Base-by-base conservation (phyloP, 2,329 filamentous ascomycete genomes). In the Calonectria hawksworthii region DNA sequence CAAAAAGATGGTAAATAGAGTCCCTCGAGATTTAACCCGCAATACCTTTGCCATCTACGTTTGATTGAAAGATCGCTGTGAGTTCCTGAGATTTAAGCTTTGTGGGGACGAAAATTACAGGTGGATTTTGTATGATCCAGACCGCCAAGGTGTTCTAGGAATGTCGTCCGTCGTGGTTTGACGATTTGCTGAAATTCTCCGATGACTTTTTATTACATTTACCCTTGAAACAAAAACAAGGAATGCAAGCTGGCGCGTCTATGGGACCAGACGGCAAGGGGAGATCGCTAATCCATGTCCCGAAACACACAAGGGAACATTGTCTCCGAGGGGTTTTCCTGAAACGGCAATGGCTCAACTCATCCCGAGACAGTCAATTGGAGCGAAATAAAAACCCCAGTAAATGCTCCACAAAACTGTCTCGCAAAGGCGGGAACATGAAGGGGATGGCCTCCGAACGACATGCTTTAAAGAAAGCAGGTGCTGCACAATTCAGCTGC, bases 371-470 rank as follows among this genome's bases (percentile, higher is more conserved):
- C 18, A 28, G 52, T 14, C 50, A 34, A 73, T 73, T 73, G 71
- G 71, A 73, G 71, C 66, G n/a, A 73, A 69, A 73, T 63, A 66
- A 47, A 50, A 56, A 23, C 28, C 59, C 32, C 65, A 59, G 23
- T 21, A 28, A 28, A 41, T 11, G n/a, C 68, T 61, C 68, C 54
- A 59, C 32, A 63, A 63, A 63, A 63, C 14, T 26, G 18, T 68
- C 30, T 30, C 47, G 28, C 44, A 18, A 32, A 47, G 38, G 30
- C 30, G 44, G 47, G 11, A n/a, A 34, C 59, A 18, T 30, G 47
- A 38, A 41, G 34, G 54, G 47, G 23, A 73, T 65, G 56, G 34
- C 52, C 16, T 32, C 18, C 32, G 26, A 18, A 30, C 6, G 21
- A 50, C 11, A 38, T 23, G 23, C 59, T 50, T 68, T 63, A 68